A percentile compares a stretch with the other conserved stretches of the same genome.
These are phyloP conservation scores for Macrolepiota albuminosa DNA, from an alignment of 768 basidiomycete genomes.

Conservation along the genomic window DNA sequence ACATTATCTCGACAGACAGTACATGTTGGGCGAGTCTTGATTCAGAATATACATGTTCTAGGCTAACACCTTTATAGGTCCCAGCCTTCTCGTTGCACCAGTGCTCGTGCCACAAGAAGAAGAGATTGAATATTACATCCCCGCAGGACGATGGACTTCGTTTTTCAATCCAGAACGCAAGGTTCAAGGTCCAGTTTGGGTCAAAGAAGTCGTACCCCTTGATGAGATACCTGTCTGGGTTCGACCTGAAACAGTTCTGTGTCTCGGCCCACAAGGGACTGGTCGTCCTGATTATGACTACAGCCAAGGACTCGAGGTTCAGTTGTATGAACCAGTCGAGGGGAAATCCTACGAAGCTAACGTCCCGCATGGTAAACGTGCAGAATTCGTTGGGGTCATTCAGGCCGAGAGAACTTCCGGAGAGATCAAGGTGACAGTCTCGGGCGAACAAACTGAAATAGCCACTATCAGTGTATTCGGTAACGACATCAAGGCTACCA, in stretches of 20 bases:
- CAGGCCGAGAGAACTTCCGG: conserved; percentile 27
- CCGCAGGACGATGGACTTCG: conserved; percentile 56
- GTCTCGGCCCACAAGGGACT: conserved; percentile 48
- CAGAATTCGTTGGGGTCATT: conserved; percentile 36
- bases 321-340: conserved; percentile 48
- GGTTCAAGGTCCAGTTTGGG: conserved; percentile 57
- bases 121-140: conserved; percentile 56
- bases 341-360: conserved; percentile 32
- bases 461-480: conserved; percentile 13
- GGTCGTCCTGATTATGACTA: conserved; percentile 62
- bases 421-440: conserved; percentile 25
- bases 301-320: conserved; percentile 40
- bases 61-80: conserved; percentile 29
- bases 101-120: conserved; percentile 52
- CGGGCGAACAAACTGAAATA: conserved; percentile 16
- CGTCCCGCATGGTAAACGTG: conserved; percentile 40
- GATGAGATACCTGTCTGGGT: conserved; percentile 68
- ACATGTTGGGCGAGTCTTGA: conserved; percentile 37
- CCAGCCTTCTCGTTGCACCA: conserved; percentile 56
- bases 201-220: conserved; percentile 57
- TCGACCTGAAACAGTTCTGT: conserved; percentile 49
- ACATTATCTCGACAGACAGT: conserved; percentile 57
- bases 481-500: conserved; percentile 8
- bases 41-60: not conserved
- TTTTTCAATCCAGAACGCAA: conserved; percentile 51